Conservation (phyloP, 1,284 basidiomycete genomes). For the Athelia psychrophila region DNA sequence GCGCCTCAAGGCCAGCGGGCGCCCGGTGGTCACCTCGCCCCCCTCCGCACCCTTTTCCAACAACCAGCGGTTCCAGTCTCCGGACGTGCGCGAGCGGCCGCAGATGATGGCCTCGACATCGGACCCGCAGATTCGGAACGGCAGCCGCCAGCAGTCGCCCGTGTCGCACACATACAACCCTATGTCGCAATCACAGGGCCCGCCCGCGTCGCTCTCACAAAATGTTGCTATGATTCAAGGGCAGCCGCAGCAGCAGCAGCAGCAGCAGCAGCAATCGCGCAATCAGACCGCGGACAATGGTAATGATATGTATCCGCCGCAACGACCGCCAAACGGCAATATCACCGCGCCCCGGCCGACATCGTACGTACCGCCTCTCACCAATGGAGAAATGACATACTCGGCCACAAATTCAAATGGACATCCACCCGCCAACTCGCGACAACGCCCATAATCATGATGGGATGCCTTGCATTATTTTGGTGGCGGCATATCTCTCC, state of each 20-base stretch:
- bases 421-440: slow-evolving; percentile 42
- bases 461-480: slow-evolving; percentile 3
- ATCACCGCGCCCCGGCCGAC: slow-evolving; percentile 50
- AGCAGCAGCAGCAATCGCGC: slow-evolving; percentile 34
- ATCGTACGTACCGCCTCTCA: slow-evolving; percentile 50
- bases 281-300: slow-evolving; percentile 36
- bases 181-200: slow-evolving; percentile 38
- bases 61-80: slow-evolving; percentile 20
- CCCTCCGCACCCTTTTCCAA: slow-evolving; percentile 23
- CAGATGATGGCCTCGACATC: slow-evolving; percentile 29
- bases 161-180: slow-evolving; percentile 37
- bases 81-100: slow-evolving; percentile 28
- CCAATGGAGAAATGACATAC: slow-evolving; percentile 41
- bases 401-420: slow-evolving; percentile 46
- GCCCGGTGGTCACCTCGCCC: slow-evolving; percentile 35
- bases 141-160: slow-evolving; percentile 38
- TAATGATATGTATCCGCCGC: slow-evolving; percentile 48
- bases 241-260: slow-evolving; percentile 29
- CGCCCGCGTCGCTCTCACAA: slow-evolving; percentile 39
- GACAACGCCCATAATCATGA: slow-evolving; percentile 53
- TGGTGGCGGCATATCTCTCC: slow-evolving; percentile 2
- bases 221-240: slow-evolving; percentile 31
- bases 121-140: slow-evolving; percentile 40
- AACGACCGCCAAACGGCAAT: slow-evolving; percentile 38
- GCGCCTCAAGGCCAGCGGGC: slow-evolving; percentile 45